Base-by-base conservation (phyloP, 371 early-diverging fungal genomes). In the Mortierella sp. region DNA sequence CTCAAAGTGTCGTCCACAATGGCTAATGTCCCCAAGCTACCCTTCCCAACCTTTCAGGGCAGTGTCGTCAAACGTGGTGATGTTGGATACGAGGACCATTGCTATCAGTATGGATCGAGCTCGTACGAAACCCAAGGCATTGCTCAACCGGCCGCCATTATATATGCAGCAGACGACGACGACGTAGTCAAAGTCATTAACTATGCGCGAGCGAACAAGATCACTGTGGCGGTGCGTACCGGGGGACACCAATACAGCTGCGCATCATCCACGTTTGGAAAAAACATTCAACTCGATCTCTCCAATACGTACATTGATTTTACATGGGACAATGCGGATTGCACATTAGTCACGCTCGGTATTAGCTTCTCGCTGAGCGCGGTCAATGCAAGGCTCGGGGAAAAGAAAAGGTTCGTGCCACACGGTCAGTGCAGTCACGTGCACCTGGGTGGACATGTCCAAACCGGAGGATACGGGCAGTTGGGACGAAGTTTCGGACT, bases 181-280 rank as follows among this genome's bases (percentile, higher is more conserved):
- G 78, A 78, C 34, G 70, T 78, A 28, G 48, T 62, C 21, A 17
- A 23, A 21, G 79, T 72, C 24, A 68, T 78, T 23, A 54, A 78
- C 0, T 59, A 63, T 17, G 79, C 79, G 17, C 63, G 44, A 3
- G 23, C 19, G 0, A 41, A 78, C 42, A 48, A 52, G 0, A 17
- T 43, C 48, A 68, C 64, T 14, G 51, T 78, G 8, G 67, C 72
- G 26, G 27, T 78, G 12, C 71, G 79, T 53, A 78, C 79, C 12
- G 72, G 79, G n/a, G 79, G 79, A 24, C 79, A 78, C 32, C 63
- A 68, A 21, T 78, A 72, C 60, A 42, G 48, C 17, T 72, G 72
- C 11, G 68, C 72, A 23, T 78, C 72, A 8, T 72, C 72, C 12
- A 72, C 79, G 12, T 48, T 12, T 56, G 64, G 60, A 9, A 26